A percentile compares a stretch with the other conserved stretches of the same genome.
Conservation (phyloP, 441 rosid genomes). For the Iberis amara region DNA sequence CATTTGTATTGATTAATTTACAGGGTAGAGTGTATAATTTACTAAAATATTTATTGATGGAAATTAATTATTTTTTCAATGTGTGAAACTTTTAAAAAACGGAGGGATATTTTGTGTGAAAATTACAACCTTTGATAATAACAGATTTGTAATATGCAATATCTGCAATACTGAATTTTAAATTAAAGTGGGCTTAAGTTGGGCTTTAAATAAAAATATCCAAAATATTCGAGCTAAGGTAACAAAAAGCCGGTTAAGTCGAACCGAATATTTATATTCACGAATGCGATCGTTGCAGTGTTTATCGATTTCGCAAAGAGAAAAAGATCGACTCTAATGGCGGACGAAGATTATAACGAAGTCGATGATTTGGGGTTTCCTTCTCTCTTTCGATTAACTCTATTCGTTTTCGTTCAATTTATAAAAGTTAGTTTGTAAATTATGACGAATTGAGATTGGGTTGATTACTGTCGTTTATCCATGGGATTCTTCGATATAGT, state of each 20-base stretch:
- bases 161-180: too few species aligned
- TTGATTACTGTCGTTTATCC: too few species aligned
- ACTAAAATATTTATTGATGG: too few species aligned
- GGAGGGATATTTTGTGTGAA: too few species aligned
- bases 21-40: too few species aligned
- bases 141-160: too few species aligned
- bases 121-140: too few species aligned
- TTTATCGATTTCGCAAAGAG: slow-evolving; percentile 2
- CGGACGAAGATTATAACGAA: slow-evolving; percentile 73
- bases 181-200: slow-evolving; percentile 4
- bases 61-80: too few species aligned
- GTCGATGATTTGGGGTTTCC: slow-evolving; percentile 49
- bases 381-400: not conserved
- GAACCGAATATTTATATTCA: not conserved
- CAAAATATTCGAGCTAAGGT: not conserved
- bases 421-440: not conserved
- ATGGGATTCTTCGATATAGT: too few species aligned
- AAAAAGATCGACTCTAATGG: slow-evolving; percentile 39
- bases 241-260: not conserved
- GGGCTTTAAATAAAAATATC: slow-evolving; percentile 4
- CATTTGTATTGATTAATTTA: too few species aligned
- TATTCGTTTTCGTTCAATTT: not conserved
- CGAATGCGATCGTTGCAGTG: slow-evolving; percentile 17
- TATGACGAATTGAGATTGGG: too few species aligned
- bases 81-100: too few species aligned